Evolutionary conservation across 345 rosid species (phyloP).

Genomic region (Isatis tinctoria): DNA sequence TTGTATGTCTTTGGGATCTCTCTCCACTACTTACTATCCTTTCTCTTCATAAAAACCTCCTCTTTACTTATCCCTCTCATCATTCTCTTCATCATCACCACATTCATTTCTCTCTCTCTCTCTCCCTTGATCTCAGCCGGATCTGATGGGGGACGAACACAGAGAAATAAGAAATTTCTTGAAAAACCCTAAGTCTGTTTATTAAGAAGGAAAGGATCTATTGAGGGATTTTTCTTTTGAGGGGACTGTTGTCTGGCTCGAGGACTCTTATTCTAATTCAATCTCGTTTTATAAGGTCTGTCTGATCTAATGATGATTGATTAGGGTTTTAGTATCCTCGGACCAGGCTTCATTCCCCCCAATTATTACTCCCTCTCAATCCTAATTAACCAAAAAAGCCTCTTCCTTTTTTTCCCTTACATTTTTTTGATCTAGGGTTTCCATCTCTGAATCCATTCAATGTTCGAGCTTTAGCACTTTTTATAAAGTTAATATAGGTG

Average conservation of each 20-base stretch:
- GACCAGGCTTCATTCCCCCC: slow-evolving; percentile 99
- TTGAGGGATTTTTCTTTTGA: slow-evolving; percentile 46
- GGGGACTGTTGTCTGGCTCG: slow-evolving; percentile 99
- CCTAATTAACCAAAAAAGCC: not conserved
- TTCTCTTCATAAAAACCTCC: slow-evolving; percentile 27
- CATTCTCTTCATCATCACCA: slow-evolving; percentile 23
- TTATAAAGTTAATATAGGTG: not conserved
- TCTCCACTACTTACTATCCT: slow-evolving; percentile 16
- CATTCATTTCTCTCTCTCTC: slow-evolving; percentile 18
- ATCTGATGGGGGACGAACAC: slow-evolving; percentile 54
- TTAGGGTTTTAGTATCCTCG: slow-evolving; percentile 51
- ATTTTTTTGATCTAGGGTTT: slow-evolving; percentile 5
- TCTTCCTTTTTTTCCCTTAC: not conserved
- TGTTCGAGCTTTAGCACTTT: slow-evolving; percentile 14
- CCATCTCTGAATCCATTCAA: not conserved
- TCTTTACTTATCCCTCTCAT: slow-evolving; percentile 22
- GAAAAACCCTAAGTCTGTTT: slow-evolving; percentile 9
- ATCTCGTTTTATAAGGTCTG: not conserved
- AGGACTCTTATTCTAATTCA: slow-evolving; percentile 41
- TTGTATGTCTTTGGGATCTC: slow-evolving; percentile 26
- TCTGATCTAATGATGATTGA: slow-evolving; percentile 32
- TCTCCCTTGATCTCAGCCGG: slow-evolving; percentile 68
- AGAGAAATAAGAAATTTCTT: not conserved
- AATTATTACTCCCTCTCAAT: slow-evolving; percentile 46
- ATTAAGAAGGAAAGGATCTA: not conserved